A percentile compares a stretch with the other conserved stretches of the same genome.
These are phyloP conservation scores for Blastobotrys americana DNA, from an alignment of 805 yeast genomes.

Conservation along the genomic window DNA sequence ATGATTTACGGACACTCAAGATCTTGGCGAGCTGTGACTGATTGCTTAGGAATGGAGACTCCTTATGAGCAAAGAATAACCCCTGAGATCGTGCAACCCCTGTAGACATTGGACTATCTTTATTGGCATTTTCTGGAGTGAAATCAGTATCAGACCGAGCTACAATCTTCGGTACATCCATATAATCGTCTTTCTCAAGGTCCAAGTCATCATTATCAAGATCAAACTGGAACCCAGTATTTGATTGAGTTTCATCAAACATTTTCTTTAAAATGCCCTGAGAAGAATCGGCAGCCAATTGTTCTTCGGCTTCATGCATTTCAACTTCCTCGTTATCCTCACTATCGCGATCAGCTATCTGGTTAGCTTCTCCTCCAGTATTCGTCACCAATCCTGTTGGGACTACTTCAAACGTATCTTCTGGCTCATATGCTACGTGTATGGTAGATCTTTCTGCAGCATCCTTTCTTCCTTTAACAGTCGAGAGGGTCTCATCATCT, in stretches of 20 bases:
- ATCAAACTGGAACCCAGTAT: conserved; percentile 1
- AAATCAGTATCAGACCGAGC: conserved; percentile 1
- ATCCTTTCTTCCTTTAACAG: not conserved
- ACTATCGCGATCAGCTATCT: not conserved
- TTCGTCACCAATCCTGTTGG: too few relatives aligned
- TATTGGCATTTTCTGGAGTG: not conserved
- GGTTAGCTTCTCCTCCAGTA: not conserved
- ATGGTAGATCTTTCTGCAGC: not conserved
- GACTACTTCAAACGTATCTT: conserved; percentile 1
- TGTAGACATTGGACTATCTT: not conserved
- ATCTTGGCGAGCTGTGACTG: conserved; percentile 63
- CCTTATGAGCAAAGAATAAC: conserved; percentile 73
- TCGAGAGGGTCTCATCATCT: conserved; percentile 22
- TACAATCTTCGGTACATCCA: conserved; percentile 3
- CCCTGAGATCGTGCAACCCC: conserved; percentile 14
- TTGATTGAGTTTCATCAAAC: conserved; percentile 1
- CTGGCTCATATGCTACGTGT: conserved; percentile 1
- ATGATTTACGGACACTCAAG: conserved; percentile 17
- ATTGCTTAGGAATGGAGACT: conserved; percentile 80
- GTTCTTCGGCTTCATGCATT: conserved; percentile 3
- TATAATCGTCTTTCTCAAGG: not conserved
- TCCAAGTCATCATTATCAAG: conserved; percentile 4
- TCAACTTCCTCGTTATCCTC: conserved; percentile 3
- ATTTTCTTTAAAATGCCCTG: conserved; percentile 4
- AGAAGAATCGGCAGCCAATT: conserved; percentile 4